Conservation (phyloP, 2,329 filamentous ascomycete genomes). For the Ophiocordyceps sinensis region DNA sequence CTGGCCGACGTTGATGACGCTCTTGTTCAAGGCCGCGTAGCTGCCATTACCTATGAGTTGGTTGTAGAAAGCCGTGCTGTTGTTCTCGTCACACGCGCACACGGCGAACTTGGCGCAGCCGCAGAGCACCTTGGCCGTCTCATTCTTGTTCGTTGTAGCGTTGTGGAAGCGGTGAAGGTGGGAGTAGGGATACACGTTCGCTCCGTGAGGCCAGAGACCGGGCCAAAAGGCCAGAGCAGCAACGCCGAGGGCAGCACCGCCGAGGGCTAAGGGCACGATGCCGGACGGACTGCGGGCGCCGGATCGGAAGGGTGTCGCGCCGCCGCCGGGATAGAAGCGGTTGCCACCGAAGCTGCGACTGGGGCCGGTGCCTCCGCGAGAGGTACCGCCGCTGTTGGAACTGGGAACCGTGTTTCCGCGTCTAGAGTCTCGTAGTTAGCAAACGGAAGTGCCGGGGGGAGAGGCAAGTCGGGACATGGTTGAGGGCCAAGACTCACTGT, state of each 20-base stretch:
- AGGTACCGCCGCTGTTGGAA: conserved; percentile 33
- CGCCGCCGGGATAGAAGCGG: conserved; percentile 52
- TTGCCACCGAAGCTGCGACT: conserved; percentile 46
- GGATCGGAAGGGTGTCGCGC: conserved; percentile 42
- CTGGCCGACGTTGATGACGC: conserved; percentile 42
- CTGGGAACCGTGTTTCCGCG: conserved; percentile 12
- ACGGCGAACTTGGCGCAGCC: conserved; percentile 33
- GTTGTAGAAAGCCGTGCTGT: conserved; percentile 42
- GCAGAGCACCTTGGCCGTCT: conserved; percentile 21
- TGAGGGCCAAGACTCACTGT: too few relatives aligned
- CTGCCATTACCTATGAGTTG: conserved; percentile 52
- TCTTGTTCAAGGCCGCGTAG: conserved; percentile 43
- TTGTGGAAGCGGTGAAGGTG: conserved; percentile 35
- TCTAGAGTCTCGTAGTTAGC: conserved; percentile 6
- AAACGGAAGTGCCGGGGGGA: too few relatives aligned
- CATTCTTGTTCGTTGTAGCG: conserved; percentile 24
- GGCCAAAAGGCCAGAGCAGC: conserved; percentile 44
- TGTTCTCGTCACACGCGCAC: conserved; percentile 59
- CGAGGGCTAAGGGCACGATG: conserved; percentile 35
- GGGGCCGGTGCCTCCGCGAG: conserved; percentile 42
- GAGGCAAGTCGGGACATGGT: too few relatives aligned
- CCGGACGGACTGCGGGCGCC: conserved; percentile 39
- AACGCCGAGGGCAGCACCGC: conserved; percentile 33
- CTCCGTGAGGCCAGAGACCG: conserved; percentile 48
- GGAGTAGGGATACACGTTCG: conserved; percentile 40